These are phyloP conservation scores for Penicillium sclerotigenum DNA, from an alignment of 2,329 filamentous ascomycete species.

Conservation along the genomic window DNA sequence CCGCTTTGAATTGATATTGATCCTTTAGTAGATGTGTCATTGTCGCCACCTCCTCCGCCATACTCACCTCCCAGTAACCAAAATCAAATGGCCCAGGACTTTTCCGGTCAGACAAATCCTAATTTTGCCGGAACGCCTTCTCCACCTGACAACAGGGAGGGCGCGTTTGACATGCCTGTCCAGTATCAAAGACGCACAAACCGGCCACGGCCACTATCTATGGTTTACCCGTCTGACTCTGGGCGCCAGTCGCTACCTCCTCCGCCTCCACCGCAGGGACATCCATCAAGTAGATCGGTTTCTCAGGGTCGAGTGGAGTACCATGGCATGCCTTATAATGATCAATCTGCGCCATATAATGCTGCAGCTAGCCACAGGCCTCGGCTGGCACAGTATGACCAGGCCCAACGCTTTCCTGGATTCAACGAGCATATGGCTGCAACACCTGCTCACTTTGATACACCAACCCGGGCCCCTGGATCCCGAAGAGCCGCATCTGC, in stretches of 20 bases:
- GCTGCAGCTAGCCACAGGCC: conserved; percentile 16
- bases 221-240: conserved; percentile 28
- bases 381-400: conserved; percentile 18
- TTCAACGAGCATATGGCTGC: conserved; percentile 11
- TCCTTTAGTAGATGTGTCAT: conserved; percentile 23
- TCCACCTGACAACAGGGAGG: conserved; percentile 16
- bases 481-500: conserved; percentile 47
- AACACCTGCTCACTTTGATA: conserved; percentile 22
- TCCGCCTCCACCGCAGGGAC: conserved; percentile 37
- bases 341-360: conserved; percentile 3
- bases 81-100: conserved; percentile 15
- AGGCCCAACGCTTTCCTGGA: conserved; percentile 21
- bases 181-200: conserved; percentile 28
- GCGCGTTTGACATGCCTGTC: conserved; percentile 18
- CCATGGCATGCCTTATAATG: conserved; percentile 14
- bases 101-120: conserved; percentile 12
- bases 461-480: conserved; percentile 34
- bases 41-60: conserved; percentile 39
- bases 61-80: conserved; percentile 39
- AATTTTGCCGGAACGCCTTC: conserved; percentile 19
- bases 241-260: conserved; percentile 34
- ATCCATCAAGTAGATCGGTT: conserved; percentile 31
- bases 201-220: conserved; percentile 34
- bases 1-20: conserved; percentile 6
- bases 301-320: conserved; percentile 33